phyloP scores from a whole-genome alignment of 2,329 filamentous ascomycete species.

The Fusarium dimerum region DNA sequence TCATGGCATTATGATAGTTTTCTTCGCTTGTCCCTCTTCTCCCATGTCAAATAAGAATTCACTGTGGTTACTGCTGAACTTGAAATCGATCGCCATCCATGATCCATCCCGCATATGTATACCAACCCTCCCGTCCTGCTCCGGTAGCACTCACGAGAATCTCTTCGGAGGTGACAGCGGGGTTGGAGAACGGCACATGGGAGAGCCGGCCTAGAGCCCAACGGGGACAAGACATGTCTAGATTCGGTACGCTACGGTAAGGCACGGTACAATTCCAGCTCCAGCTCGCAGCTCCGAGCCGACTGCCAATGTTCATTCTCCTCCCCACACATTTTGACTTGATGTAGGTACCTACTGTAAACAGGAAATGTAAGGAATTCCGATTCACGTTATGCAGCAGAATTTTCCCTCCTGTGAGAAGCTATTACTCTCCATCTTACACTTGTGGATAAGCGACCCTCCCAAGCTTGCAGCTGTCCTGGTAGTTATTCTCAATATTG shows the following conservation, averaged over 20 bases:
- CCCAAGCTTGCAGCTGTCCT: constrained; percentile 4
- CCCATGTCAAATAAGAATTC: too few species aligned
- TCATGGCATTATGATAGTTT: too few species aligned
- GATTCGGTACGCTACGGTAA: constrained; percentile 11
- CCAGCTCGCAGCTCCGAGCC: too few species aligned
- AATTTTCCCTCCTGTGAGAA: not conserved
- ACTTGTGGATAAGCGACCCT: not conserved
- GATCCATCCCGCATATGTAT: not conserved
- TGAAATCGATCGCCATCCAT: too few species aligned
- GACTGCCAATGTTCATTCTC: too few species aligned
- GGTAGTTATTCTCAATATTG: constrained; percentile 6
- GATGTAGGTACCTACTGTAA: too few species aligned
- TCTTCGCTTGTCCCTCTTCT: too few species aligned
- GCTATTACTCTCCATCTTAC: not conserved
- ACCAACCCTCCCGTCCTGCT: constrained; percentile 17
- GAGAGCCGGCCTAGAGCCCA: constrained; percentile 2
- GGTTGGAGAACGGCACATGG: constrained; percentile 1
- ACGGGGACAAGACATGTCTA: not conserved
- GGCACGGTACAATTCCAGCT: constrained; percentile 11
- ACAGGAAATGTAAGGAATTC: too few species aligned
- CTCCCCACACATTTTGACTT: too few species aligned
- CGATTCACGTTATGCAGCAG: not conserved
- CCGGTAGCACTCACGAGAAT: constrained; percentile 5
- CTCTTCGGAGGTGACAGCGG: not conserved
- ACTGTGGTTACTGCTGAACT: too few species aligned